These are phyloP conservation scores for Poa annua DNA, from an alignment of 176 grass and related monocot genomes.

Conservation along the genomic window DNA sequence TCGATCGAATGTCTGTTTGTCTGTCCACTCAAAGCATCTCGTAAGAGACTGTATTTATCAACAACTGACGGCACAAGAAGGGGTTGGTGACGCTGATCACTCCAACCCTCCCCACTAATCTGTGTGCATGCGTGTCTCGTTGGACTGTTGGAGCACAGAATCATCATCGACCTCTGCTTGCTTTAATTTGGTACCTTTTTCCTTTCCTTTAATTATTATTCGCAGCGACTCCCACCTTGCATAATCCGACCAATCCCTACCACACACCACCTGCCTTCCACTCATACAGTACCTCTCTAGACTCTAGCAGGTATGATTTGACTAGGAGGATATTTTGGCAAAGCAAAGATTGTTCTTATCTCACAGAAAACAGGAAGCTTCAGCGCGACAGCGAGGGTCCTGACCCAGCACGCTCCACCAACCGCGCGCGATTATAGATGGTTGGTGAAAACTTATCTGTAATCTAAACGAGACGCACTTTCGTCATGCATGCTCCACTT, in stretches of 20 bases:
- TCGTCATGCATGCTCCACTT: background rate
- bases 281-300: background rate
- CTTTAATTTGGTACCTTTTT: background rate
- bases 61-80: too few relatives aligned
- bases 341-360: background rate
- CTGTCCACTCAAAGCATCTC: background rate
- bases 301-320: background rate
- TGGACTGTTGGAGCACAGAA: background rate
- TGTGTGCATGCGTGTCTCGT: too few relatives aligned
- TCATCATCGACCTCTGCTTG: background rate
- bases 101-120: background rate
- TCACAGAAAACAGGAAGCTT: background rate
- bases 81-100: slow-evolving; percentile 25
- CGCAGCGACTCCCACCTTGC: background rate
- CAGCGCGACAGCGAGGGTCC: background rate
- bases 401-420: background rate
- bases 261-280: background rate
- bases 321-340: background rate
- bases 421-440: background rate
- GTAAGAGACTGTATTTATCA: slow-evolving; percentile 7
- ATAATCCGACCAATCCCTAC: background rate
- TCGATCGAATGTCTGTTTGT: background rate
- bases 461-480: background rate
- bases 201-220: background rate
- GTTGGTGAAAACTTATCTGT: background rate